phyloP scores from a whole-genome alignment of 768 basidiomycete species.

The Rhizopogon vesiculosus region DNA sequence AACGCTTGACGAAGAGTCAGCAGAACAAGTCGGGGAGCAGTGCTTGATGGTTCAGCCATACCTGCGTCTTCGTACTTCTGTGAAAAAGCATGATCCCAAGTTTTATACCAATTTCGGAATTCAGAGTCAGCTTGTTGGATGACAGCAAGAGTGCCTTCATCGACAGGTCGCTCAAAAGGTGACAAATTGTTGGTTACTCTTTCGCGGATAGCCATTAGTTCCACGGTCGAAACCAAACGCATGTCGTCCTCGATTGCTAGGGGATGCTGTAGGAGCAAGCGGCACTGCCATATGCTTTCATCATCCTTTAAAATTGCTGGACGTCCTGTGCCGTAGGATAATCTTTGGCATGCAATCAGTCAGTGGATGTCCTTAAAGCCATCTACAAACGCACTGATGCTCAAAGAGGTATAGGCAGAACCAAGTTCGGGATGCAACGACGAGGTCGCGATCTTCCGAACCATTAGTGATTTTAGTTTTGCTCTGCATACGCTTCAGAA shows the following conservation, averaged over 20 bases:
- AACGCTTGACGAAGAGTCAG: conserved; percentile 46
- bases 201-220: conserved; percentile 87
- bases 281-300: conserved; percentile 81
- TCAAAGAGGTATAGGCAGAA: conserved; percentile 93
- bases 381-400: conserved; percentile 65
- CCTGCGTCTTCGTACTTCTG: conserved; percentile 81
- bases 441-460: conserved; percentile 69
- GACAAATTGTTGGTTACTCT: conserved; percentile 77
- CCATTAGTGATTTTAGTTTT: conserved; percentile 44
- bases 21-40: not conserved
- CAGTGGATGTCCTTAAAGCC: not conserved
- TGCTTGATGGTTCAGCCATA: conserved; percentile 26
- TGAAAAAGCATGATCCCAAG: conserved; percentile 77
- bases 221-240: conserved; percentile 91
- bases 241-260: conserved; percentile 90
- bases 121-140: conserved; percentile 71
- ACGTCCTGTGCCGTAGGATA: conserved; percentile 93
- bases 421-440: conserved; percentile 85
- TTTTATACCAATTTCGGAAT: conserved; percentile 78
- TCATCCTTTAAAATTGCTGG: conserved; percentile 92
- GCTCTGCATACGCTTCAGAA: conserved; percentile 73
- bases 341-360: conserved; percentile 37
- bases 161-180: conserved; percentile 74
- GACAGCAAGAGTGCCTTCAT: conserved; percentile 65
- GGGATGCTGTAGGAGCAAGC: conserved; percentile 79